Base-by-base conservation (phyloP, 352 stramenopile species). In the Phytophthora pisi region DNA sequence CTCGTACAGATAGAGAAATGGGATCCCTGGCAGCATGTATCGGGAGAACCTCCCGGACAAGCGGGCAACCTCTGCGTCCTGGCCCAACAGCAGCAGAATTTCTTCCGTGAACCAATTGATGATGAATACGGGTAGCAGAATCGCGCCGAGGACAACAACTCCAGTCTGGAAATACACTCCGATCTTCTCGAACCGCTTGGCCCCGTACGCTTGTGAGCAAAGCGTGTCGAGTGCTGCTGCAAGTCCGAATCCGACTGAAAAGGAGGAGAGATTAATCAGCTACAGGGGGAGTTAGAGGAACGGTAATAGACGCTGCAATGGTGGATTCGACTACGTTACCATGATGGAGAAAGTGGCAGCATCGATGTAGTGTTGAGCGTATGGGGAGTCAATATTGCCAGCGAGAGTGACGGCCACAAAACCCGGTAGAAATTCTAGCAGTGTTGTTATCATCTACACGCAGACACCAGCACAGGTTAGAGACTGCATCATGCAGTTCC, bases 1-100 rank as follows among this genome's bases (percentile, higher is more conserved):
- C 65, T 95, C 87, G 68, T 92, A 96, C 5, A 81, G 52, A 51
- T 90, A 95, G 4, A 92, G 42, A 56, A 87, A 91, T 16, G 88
- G 85, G 30, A 84, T 34, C 16, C 85, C 81, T 2, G 73, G 75
- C 5, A 96, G 55, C 46, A 78, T 70, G 49, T 86, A 88, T 3
- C 85, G 46, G 10, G 76, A 82, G 9, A 90, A 93, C 2, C 81
- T 56, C 24, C 80, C 81, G 0, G 88, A 76, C 45, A 85, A 62
- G 3, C 57, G 40, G 8, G 88, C 68, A 36, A 96, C 84, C 20
- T 79, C 66, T 1, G 61, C 49, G 31, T 86, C 68, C 50, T 86
- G 79, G 0, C 75, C 74, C 4, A 89, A 57, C 16, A 70, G 28
- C 4, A 78, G 30, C 9, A 89, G 65, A 24, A 88, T 70, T 20